A percentile compares a stretch with the other conserved stretches of the same genome.
These are phyloP conservation scores for Chalaropsis ovoidea DNA, from an alignment of 2,329 filamentous ascomycete species.

Conservation along the genomic window DNA sequence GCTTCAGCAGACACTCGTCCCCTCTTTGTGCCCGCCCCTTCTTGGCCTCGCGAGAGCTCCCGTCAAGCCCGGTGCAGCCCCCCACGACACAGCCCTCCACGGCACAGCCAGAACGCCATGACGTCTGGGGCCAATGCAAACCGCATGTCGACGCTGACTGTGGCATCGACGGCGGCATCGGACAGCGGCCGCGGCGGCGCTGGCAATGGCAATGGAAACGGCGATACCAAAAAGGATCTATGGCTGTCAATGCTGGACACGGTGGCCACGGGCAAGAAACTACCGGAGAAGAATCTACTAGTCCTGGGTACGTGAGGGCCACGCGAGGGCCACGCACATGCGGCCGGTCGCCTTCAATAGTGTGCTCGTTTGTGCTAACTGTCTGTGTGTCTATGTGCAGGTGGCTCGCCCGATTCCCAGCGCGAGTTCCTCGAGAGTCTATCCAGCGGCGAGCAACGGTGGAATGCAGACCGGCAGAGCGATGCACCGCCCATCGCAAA, in stretches of 20 bases:
- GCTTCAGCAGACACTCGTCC: not conserved
- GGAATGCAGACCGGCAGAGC: conserved; percentile 45
- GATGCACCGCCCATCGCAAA: conserved; percentile 75
- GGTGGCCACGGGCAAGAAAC: conserved; percentile 77
- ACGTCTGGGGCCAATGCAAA: conserved; percentile 40
- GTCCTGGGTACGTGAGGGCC: conserved; percentile 55
- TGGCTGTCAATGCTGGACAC: conserved; percentile 90
- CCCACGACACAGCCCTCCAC: not conserved
- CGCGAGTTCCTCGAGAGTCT: conserved; percentile 67
- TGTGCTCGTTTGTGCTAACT: conserved; percentile 16
- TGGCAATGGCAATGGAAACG: conserved; percentile 53
- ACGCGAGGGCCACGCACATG: not conserved
- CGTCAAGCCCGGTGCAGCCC: not conserved
- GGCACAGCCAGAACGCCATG: conserved; percentile 33
- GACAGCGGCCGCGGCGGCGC: conserved; percentile 34
- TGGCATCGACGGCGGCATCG: conserved; percentile 36
- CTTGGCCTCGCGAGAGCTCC: not conserved
- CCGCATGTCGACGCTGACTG: conserved; percentile 50
- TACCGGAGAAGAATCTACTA: conserved; percentile 85
- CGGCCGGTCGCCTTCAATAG: not conserved
- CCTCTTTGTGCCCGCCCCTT: conserved; percentile 3
- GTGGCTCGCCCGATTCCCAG: conserved; percentile 73
- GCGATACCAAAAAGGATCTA: conserved; percentile 74
- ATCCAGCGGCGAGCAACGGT: conserved; percentile 44
- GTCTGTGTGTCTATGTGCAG: conserved; percentile 35